A percentile compares a stretch with the other conserved stretches of the same genome.
Evolutionary conservation across 768 basidiomycete genomes (phyloP).

Genomic region (Flagelloscypha sp.): DNA sequence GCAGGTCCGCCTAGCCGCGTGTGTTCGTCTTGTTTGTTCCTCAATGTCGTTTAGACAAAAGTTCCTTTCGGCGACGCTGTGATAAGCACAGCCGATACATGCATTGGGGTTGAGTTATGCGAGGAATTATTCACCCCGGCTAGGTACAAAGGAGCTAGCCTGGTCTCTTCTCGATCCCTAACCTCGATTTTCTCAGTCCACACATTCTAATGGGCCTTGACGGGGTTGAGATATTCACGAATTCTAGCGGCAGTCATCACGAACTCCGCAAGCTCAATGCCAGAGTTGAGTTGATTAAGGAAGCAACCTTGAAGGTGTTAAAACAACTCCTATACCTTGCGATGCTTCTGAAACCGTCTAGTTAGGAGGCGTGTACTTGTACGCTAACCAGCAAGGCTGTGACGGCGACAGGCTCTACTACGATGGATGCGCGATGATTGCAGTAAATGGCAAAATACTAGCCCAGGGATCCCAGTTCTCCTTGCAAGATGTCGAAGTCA

Average conservation of each 20-base stretch:
- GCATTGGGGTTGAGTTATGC: conserved; percentile 93
- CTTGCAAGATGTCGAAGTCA: conserved; percentile 90
- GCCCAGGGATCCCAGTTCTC: conserved; percentile 98
- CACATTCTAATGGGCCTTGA: conserved; percentile 98
- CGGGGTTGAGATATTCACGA: conserved; percentile 98
- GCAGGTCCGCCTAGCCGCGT: conserved; percentile 74
- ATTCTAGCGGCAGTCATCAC: conserved; percentile 97
- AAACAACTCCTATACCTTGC: neutral
- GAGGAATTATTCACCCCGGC: conserved; percentile 97
- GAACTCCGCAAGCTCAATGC: conserved; percentile 93
- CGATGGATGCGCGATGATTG: conserved; percentile 95
- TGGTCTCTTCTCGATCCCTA: neutral
- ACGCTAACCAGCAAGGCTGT: conserved; percentile 98
- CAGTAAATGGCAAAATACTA: conserved; percentile 83
- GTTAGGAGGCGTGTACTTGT: conserved; percentile 95
- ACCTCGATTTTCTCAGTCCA: conserved; percentile 46
- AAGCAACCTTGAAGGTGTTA: conserved; percentile 85
- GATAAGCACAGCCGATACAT: conserved; percentile 87
- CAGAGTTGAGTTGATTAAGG: conserved; percentile 90
- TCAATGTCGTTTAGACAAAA: conserved; percentile 44
- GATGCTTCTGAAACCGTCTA: conserved; percentile 22
- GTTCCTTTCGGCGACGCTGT: conserved; percentile 97
- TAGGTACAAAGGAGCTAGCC: conserved; percentile 54
- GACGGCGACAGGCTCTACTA: conserved; percentile 98
- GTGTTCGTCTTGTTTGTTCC: neutral